These are phyloP conservation scores for Yamadazyma mexicana DNA, from an alignment of 1,139 yeast genomes.

Conservation along the genomic window DNA sequence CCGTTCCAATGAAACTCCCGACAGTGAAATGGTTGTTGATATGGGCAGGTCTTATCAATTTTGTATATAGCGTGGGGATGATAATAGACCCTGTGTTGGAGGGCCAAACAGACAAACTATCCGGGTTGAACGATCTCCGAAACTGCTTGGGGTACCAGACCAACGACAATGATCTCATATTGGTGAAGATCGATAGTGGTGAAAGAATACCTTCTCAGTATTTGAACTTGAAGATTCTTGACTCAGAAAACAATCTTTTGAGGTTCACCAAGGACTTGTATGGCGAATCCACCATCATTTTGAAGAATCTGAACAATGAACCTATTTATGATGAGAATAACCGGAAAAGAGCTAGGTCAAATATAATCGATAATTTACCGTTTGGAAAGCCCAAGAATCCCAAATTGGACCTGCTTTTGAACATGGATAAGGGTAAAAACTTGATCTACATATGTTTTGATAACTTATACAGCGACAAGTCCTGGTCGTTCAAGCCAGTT, in stretches of 20 bases:
- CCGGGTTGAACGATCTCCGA: constrained; percentile 27
- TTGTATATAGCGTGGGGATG: constrained; percentile 15
- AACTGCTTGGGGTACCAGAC: constrained; percentile 45
- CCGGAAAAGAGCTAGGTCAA: constrained; percentile 5
- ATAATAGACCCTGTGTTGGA: constrained; percentile 14
- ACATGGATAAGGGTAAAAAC: constrained; percentile 27
- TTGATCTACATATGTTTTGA: constrained; percentile 44
- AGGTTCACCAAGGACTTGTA: constrained; percentile 32
- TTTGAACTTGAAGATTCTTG: constrained; percentile 39
- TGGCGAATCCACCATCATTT: constrained; percentile 32
- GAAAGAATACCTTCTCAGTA: constrained; percentile 32
- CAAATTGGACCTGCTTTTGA: constrained; percentile 19
- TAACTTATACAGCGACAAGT: constrained; percentile 41
- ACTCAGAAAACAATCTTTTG: constrained; percentile 35
- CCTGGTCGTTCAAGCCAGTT: constrained; percentile 43
- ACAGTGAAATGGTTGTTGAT: constrained; percentile 1
- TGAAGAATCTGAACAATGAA: constrained; percentile 36
- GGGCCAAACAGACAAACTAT: constrained; percentile 23
- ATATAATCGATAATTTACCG: constrained; percentile 13
- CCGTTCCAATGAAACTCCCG: constrained; percentile 1
- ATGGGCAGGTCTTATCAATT: constrained; percentile 3
- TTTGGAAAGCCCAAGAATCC: constrained; percentile 10
- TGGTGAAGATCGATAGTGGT: constrained; percentile 34
- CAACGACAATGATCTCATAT: constrained; percentile 35
- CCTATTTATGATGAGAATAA: constrained; percentile 12